Conservation (phyloP, 495 filamentous ascomycete species). For the Trichoderma virens region DNA sequence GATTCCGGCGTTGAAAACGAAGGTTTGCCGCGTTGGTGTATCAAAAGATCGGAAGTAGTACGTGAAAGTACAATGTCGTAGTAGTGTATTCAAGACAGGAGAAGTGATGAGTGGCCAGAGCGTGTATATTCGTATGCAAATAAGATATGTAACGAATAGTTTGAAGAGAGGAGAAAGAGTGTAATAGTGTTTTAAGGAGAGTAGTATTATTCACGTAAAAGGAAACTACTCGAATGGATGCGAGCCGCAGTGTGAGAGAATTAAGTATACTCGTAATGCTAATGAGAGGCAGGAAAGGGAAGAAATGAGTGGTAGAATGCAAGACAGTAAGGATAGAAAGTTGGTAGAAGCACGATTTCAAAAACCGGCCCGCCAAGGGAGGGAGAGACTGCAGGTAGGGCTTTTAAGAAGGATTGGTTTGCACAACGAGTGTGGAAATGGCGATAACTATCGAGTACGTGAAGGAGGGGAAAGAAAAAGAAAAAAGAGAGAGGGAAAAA, state of each 20-base stretch:
- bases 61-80: neutral
- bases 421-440: neutral
- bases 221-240: conserved; percentile 3
- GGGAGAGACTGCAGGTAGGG: neutral
- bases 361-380: neutral
- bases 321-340: neutral
- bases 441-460: neutral
- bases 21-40: too few species aligned
- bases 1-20: neutral
- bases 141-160: neutral
- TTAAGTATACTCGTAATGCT: neutral
- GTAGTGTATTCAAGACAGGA: neutral
- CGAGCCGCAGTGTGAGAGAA: neutral
- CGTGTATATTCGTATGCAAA: neutral
- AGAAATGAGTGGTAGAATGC: neutral
- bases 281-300: neutral
- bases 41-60: neutral
- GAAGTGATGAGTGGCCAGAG: neutral
- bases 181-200: neutral
- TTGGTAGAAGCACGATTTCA: neutral
- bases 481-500: neutral
- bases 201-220: neutral
- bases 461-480: neutral
- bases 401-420: neutral
- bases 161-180: neutral